Evolutionary conservation across 140 eudicot genomes (phyloP), one percentile per base, ranked within the genome.

Genomic region (Ambrosia hybrid): DNA sequence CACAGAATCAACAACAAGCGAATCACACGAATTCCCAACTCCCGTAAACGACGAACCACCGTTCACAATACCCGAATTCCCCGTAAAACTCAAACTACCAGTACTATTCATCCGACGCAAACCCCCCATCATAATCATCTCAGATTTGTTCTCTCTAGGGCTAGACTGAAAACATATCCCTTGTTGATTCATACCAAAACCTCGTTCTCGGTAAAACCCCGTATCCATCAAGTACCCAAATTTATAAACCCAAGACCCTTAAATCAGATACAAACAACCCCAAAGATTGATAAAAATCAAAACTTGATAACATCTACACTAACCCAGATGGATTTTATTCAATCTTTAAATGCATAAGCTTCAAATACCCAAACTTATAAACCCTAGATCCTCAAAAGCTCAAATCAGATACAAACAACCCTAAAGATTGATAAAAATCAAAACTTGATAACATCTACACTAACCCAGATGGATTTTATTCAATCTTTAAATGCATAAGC

Each of bases 1-100:
- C 15, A 73, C 86, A 2, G 96, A 78, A 75, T 89, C 88, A 38
- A 84, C 45, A 48, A 86, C 79, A 41, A 75, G 77, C 5, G 97
- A 83, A 68, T 74, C 68, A 43, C 85, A 76, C 43, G 83, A 61
- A 70, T 51, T 78, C 43, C 78, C 78, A 49, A 62, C 74, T 73
- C 65, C 76, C 8, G 80, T 53, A 15, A 75, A 49, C 5, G 64
- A 34, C 13, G 73, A 76, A 8, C 48, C 48, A 43, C 48, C 10
- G 0, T 43, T 43, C 2, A 43, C 48, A 43, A 43, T 43, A 43
- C 73, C 69, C 2, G 90, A 85, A 81, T 77, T 83, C 39, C 76
- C 85, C 10, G 74, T 59, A 49, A 77, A 80, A 51, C 57, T 41
- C 64, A 80, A 58, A 67, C 81, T 79, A 52, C 66, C 73, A 3